Evolutionary conservation across 495 filamentous ascomycete species (phyloP), one percentile per base, ranked within the genome.

Genomic region (Evansstolkia leycettana): DNA sequence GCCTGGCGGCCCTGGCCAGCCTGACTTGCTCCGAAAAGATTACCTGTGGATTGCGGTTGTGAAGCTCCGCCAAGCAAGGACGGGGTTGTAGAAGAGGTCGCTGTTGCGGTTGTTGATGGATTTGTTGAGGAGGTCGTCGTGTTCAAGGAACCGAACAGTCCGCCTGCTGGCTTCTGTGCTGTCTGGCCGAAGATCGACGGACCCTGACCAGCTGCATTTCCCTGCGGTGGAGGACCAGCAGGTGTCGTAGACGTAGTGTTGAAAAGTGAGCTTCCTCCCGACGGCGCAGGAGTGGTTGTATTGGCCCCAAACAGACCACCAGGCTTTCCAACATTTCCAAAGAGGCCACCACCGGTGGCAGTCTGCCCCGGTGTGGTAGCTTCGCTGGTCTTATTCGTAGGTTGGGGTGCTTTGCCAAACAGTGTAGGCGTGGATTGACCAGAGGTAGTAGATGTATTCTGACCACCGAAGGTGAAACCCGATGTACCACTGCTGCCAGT

Each of bases 181-280:
- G 33, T 20, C 31, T 52, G 54, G 24, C 51, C 45, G 36, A 58
- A 58, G 8, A 53, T 33, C 11, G 54, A 42, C 19, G 39, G 46
- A n/a, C 44, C 37, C 31, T 54, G 43, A n/a, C 41, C 44, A 19
- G 46, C 27, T 20, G 55, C 23, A 41, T 40, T 41, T 47, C 54
- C 50, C 31, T 50, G 46, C 7, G 75, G 75, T 14, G 76, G 76
- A 42, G 72, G 72, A 20, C 75, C 75, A 35, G 75, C 76, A 28
- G 76, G 76, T 38, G 76, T 80, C 19, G 76, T 80, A 1, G 75
- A 79, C 17, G 58, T 52, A 25, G 60, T 58, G n/a, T 55, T 45
- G 39, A 74, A 71, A 37, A 69, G 40, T 19, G 57, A 36, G 11
- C 45, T 29, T 11, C 40, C 42, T 36, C 47, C 47, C 2, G 61